Percentiles rank a stretch among this genome's conserved stretches.
phyloP scores from a whole-genome alignment of 2,329 filamentous ascomycete species.

The Colletotrichum endophyticum region DNA sequence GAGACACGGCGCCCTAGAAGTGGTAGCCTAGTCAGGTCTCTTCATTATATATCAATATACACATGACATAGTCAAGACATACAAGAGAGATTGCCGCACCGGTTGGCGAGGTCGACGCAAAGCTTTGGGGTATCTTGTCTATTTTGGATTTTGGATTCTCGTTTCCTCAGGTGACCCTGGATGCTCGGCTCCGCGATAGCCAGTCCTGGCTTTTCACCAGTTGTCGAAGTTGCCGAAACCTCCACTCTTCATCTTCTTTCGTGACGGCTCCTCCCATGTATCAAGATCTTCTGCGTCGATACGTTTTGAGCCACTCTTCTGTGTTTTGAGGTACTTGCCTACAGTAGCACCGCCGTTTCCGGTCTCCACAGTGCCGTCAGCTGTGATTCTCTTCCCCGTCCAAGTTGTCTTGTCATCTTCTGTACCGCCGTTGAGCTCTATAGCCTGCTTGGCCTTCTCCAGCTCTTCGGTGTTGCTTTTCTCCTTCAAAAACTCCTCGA shows the following conservation, averaged over 20 bases:
- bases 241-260: conserved; percentile 79
- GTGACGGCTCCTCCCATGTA: conserved; percentile 71
- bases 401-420: conserved; percentile 93
- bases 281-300: conserved; percentile 52
- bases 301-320: conserved; percentile 44
- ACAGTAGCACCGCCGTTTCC: conserved; percentile 50
- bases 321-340: conserved; percentile 76
- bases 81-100: background rate
- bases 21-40: background rate
- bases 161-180: background rate
- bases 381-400: conserved; percentile 90
- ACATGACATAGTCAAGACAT: background rate
- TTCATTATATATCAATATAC: background rate
- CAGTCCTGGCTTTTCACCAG: conserved; percentile 62
- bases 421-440: conserved; percentile 69
- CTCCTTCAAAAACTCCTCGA: conserved; percentile 88
- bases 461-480: conserved; percentile 67
- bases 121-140: conserved; percentile 12
- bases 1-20: background rate
- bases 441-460: conserved; percentile 64
- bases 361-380: conserved; percentile 62
- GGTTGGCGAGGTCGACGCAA: background rate
- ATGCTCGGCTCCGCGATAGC: background rate
- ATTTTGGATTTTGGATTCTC: background rate
- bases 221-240: conserved; percentile 95